Evolutionary conservation across 768 basidiomycete genomes (phyloP), one percentile per base, ranked within the genome.

Genomic region (Hygrophoropsis aurantiaca): DNA sequence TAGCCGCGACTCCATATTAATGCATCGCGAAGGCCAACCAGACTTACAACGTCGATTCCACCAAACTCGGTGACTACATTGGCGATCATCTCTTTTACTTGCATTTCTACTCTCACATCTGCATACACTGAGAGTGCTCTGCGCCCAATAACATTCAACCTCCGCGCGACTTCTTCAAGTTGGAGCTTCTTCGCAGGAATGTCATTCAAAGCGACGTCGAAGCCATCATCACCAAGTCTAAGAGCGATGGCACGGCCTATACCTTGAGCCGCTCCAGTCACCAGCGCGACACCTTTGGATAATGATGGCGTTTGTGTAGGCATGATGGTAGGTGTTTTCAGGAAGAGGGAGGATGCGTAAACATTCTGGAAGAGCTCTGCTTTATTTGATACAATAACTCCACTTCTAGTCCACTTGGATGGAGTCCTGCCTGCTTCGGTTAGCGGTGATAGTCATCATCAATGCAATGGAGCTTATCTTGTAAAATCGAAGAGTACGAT

Each of bases 21-120:
- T n/a, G n/a, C n/a, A n/a, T n/a, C n/a, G n/a, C n/a, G n/a, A n/a
- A n/a, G 18, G 20, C 11, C 7, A 6, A 21, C 20, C 18, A 23
- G 6, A 54, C 74, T 41, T 43, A 73, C 75, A 27, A 73, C 73
- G 51, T 76, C 72, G 13, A 79, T 50, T 11, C 65, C 52, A 6
- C 74, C 75, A n/a, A 74, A 50, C 13, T 53, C 54, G 4, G 55
- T 35, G 15, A 64, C 67, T 13, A 57, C 60, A 6, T 44, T 42
- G 19, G 59, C 58, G 6, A 79, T 58, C 55, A 75, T 57, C 16
- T 21, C 45, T 39, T 68, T 55, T 1, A 78, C 74, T 11, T 72
- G 61, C 4, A 49, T 46, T 48, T 76, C 74, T 1, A 55, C 44
- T 5, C 66, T 58, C 2, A 77, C 71, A 51, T 77, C 73, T 0